These are phyloP conservation scores for Pythium brachiatum DNA, from an alignment of 352 stramenopile species.

Conservation along the genomic window DNA sequence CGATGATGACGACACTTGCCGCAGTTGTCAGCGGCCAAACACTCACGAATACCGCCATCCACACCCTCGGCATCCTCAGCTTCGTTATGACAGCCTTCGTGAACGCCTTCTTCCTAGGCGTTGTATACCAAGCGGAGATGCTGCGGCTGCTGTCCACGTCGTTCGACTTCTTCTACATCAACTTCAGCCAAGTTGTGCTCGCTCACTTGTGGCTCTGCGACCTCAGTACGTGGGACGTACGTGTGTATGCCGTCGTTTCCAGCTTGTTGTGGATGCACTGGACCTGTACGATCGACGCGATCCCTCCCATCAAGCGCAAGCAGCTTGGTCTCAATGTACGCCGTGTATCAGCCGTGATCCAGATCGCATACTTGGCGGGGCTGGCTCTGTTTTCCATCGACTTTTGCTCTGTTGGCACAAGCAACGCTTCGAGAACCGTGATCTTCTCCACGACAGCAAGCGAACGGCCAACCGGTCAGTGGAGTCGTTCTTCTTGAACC, in stretches of 20 bases:
- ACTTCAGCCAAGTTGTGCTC: background rate
- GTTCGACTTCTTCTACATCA: background rate
- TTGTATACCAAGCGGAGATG: background rate
- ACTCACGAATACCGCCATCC: background rate
- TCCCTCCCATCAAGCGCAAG: constrained; percentile 5
- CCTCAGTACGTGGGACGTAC: background rate
- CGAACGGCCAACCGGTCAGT: constrained; percentile 1
- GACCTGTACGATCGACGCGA: constrained; percentile 6
- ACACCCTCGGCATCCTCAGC: background rate
- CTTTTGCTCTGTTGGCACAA: background rate
- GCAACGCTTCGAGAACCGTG: background rate
- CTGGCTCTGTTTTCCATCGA: background rate
- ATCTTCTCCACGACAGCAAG: background rate
- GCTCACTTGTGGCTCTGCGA: background rate
- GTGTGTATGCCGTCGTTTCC: background rate
- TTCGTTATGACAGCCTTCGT: background rate
- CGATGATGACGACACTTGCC: background rate
- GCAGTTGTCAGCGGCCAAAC: background rate
- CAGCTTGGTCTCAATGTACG: background rate
- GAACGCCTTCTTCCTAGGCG: background rate
- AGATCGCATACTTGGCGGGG: background rate
- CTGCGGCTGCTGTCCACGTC: background rate
- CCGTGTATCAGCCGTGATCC: background rate
- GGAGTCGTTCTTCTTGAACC: constrained; percentile 18
- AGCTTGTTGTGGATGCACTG: constrained; percentile 31